Conservation (phyloP, 2,329 filamentous ascomycete genomes). For the Magnaporthales sp. region DNA sequence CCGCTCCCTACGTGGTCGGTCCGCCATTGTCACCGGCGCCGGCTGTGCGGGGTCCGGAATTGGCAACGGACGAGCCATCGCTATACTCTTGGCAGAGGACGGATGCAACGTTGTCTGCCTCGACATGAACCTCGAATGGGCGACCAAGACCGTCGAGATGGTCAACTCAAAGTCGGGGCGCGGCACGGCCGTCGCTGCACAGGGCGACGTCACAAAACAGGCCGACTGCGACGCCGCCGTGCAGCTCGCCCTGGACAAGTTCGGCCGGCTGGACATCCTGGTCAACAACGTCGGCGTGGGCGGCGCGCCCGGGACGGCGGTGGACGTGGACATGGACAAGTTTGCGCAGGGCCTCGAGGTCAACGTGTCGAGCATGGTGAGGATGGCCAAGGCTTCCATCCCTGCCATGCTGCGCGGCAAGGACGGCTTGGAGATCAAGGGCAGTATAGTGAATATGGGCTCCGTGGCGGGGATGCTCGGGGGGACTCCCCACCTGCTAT, state of each 20-base stretch:
- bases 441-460: slow-evolving; percentile 53
- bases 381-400: slow-evolving; percentile 53
- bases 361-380: slow-evolving; percentile 58
- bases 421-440: slow-evolving; percentile 38
- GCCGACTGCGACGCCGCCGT: slow-evolving; percentile 38
- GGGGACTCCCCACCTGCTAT: slow-evolving; percentile 33
- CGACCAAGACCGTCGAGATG: slow-evolving; percentile 12
- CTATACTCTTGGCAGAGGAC: slow-evolving; percentile 16
- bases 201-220: slow-evolving; percentile 46
- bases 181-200: slow-evolving; percentile 29
- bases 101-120: slow-evolving; percentile 15
- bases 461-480: slow-evolving; percentile 48
- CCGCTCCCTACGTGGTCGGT: slow-evolving; percentile 12
- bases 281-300: slow-evolving; percentile 57
- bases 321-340: slow-evolving; percentile 48
- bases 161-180: slow-evolving; percentile 19
- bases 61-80: slow-evolving; percentile 17
- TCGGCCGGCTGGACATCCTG: slow-evolving; percentile 52
- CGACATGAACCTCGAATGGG: slow-evolving; percentile 12
- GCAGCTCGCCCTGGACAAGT: slow-evolving; percentile 32
- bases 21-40: slow-evolving; percentile 17
- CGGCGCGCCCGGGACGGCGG: slow-evolving; percentile 49
- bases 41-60: slow-evolving; percentile 10
- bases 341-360: slow-evolving; percentile 50
- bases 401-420: slow-evolving; percentile 50